These are phyloP conservation scores for Amanita phalloides DNA, from an alignment of 768 basidiomycete species.

Conservation along the genomic window DNA sequence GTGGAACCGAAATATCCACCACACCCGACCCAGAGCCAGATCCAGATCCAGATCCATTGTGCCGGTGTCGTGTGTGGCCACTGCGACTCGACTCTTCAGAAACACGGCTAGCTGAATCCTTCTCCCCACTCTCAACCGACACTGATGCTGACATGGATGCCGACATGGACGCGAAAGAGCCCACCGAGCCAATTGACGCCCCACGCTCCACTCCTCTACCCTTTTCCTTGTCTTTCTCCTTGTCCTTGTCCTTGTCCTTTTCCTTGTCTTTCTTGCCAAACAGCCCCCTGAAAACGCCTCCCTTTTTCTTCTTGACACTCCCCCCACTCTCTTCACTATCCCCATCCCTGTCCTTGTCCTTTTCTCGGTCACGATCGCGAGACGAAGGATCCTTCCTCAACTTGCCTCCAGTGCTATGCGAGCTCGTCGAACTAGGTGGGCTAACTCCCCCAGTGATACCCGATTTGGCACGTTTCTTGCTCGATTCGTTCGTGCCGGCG, in stretches of 20 bases:
- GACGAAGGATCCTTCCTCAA: slow-evolving; percentile 31
- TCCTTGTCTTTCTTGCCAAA: slow-evolving; percentile 74
- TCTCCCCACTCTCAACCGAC: slow-evolving; percentile 34
- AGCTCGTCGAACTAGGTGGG: not conserved
- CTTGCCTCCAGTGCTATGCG: slow-evolving; percentile 19
- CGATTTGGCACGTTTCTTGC: slow-evolving; percentile 27
- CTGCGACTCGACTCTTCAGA: slow-evolving; percentile 62
- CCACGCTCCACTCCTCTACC: slow-evolving; percentile 27
- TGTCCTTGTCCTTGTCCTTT: slow-evolving; percentile 57
- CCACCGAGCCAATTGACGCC: slow-evolving; percentile 22
- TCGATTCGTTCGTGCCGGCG: slow-evolving; percentile 36
- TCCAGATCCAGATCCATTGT: not conserved
- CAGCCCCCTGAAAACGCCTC: slow-evolving; percentile 65
- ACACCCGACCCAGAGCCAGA: not conserved
- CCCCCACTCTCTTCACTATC: slow-evolving; percentile 23
- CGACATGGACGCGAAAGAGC: slow-evolving; percentile 20
- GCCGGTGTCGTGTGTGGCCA: slow-evolving; percentile 21
- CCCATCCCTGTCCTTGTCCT: slow-evolving; percentile 9
- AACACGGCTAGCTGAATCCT: slow-evolving; percentile 17
- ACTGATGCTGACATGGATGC: too few species aligned
- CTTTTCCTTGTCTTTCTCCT: slow-evolving; percentile 65
- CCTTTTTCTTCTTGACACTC: slow-evolving; percentile 49
- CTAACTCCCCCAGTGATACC: not conserved
- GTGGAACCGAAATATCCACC: not conserved
- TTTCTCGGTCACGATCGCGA: not conserved